A percentile compares a stretch with the other conserved stretches of the same genome.
Conservation (phyloP, 1,139 yeast species). For the Yamadazyma triangularis region DNA sequence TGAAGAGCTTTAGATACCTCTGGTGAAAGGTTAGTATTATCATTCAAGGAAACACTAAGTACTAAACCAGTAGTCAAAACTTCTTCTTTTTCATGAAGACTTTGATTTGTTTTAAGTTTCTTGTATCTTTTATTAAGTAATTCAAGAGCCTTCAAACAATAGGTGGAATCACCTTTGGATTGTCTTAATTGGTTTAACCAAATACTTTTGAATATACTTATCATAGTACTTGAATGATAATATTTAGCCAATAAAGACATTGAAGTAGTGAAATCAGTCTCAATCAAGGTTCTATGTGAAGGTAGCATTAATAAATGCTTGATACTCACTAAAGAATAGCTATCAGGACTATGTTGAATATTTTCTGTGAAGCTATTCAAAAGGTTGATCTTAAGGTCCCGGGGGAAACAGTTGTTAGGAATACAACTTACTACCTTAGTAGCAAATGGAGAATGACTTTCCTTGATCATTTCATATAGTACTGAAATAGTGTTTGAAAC, state of each 20-base stretch:
- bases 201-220: slow-evolving; percentile 3
- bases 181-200: slow-evolving; percentile 16
- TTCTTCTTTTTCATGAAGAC: background rate
- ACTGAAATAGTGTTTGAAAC: slow-evolving; percentile 22
- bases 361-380: slow-evolving; percentile 25
- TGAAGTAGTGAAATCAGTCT: slow-evolving; percentile 30
- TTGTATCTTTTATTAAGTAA: background rate
- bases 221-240: background rate
- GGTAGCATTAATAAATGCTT: slow-evolving; percentile 41
- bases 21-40: background rate
- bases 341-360: background rate
- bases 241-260: background rate
- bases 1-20: background rate
- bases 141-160: background rate
- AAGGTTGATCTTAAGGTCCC: slow-evolving; percentile 31
- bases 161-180: slow-evolving; percentile 5
- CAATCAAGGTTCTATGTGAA: slow-evolving; percentile 48
- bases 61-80: background rate
- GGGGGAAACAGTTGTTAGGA: slow-evolving; percentile 51
- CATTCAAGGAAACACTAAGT: background rate
- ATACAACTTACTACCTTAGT: slow-evolving; percentile 13
- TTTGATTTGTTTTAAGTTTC: too few species aligned
- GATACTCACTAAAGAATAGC: slow-evolving; percentile 16
- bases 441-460: background rate
- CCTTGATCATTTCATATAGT: slow-evolving; percentile 5